A percentile compares a stretch with the other conserved stretches of the same genome.
Evolutionary conservation across 768 basidiomycete genomes (phyloP).

Genomic region (Macrolepiota albuminosa): DNA sequence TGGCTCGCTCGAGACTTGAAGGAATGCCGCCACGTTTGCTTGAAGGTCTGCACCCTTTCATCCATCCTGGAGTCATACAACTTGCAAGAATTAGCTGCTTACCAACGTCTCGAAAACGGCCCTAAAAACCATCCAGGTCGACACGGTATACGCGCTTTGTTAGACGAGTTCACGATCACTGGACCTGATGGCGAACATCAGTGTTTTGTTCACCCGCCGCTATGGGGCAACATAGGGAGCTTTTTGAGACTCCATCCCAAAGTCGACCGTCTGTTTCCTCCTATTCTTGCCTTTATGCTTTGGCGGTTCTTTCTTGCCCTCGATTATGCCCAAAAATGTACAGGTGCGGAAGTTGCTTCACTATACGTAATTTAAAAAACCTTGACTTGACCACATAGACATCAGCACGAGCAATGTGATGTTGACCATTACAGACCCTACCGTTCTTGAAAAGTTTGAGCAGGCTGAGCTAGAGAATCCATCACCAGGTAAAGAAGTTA

Average conservation of each 20-base stretch:
- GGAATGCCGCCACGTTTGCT: not conserved
- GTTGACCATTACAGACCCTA: not conserved
- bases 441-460: slow-evolving; percentile 7
- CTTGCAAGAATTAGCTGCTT: not conserved
- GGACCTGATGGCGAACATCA: not conserved
- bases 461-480: slow-evolving; percentile 10
- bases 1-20: not conserved
- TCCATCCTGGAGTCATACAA: not conserved
- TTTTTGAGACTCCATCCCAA: not conserved
- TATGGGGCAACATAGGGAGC: not conserved
- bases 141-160: not conserved
- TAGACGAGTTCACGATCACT: not conserved
- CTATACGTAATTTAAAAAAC: not conserved
- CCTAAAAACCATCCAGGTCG: not conserved
- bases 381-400: not conserved
- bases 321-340: not conserved
- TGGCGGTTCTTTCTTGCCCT: not conserved
- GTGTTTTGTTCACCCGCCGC: not conserved
- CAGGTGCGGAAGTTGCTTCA: not conserved
- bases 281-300: not conserved
- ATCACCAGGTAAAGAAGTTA: slow-evolving; percentile 11
- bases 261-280: not conserved
- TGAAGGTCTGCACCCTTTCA: not conserved
- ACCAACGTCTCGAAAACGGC: not conserved
- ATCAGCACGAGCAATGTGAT: not conserved